These are phyloP conservation scores for Termitomyces sp. DNA, from an alignment of 768 basidiomycete genomes.

Conservation along the genomic window DNA sequence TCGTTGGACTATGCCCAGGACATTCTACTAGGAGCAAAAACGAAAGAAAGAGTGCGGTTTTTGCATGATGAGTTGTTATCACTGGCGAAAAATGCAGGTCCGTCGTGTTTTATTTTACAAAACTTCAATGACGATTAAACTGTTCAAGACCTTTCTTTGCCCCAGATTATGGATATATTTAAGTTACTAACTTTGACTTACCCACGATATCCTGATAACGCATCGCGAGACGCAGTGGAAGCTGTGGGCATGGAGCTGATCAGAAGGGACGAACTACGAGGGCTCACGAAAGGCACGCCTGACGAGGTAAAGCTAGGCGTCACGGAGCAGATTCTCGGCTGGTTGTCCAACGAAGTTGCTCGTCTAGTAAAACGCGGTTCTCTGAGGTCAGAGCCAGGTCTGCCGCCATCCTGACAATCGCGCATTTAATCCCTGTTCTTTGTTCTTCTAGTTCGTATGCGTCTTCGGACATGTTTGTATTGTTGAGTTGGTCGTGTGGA, in stretches of 20 bases:
- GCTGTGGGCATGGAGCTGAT: slow-evolving; percentile 59
- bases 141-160: slow-evolving; percentile 47
- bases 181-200: slow-evolving; percentile 69
- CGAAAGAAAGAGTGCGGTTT: slow-evolving; percentile 51
- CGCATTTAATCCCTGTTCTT: not conserved
- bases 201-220: slow-evolving; percentile 68
- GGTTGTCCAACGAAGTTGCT: slow-evolving; percentile 65
- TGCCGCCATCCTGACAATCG: not conserved
- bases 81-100: slow-evolving; percentile 54
- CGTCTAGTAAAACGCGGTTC: slow-evolving; percentile 46
- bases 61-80: slow-evolving; percentile 55
- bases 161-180: slow-evolving; percentile 66
- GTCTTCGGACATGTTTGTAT: slow-evolving; percentile 56
- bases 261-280: slow-evolving; percentile 52
- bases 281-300: slow-evolving; percentile 28
- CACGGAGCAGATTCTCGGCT: slow-evolving; percentile 66
- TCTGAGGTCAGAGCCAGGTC: slow-evolving; percentile 42
- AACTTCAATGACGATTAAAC: not conserved
- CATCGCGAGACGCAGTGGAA: slow-evolving; percentile 70
- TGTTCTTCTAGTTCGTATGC: slow-evolving; percentile 41
- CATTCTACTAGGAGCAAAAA: slow-evolving; percentile 43
- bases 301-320: slow-evolving; percentile 50
- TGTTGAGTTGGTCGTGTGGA: slow-evolving; percentile 66
- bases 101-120: slow-evolving; percentile 15
- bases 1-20: slow-evolving; percentile 50